These are phyloP conservation scores for Penicillium ucsense DNA, from an alignment of 495 filamentous ascomycete genomes.

Conservation along the genomic window DNA sequence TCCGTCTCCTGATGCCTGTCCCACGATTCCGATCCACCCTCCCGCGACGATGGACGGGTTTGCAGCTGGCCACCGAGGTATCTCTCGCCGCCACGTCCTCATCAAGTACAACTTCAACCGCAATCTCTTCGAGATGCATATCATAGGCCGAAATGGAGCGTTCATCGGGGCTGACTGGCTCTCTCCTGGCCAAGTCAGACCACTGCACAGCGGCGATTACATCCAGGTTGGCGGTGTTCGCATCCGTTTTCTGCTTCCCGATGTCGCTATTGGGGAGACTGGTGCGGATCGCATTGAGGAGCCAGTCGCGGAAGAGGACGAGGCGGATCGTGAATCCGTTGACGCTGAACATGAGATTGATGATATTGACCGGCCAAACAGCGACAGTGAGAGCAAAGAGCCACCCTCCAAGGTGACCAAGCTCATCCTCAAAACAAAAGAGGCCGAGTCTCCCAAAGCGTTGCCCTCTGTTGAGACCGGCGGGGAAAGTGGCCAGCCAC, in stretches of 20 bases:
- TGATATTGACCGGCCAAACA: slow-evolving; percentile 24
- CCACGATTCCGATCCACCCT: slow-evolving; percentile 74
- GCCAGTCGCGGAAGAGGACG: slow-evolving; percentile 36
- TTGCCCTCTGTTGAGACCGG: slow-evolving; percentile 25
- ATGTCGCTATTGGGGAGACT: slow-evolving; percentile 57
- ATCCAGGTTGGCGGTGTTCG: slow-evolving; percentile 74
- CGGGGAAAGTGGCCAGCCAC: slow-evolving; percentile 33
- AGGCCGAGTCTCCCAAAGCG: slow-evolving; percentile 17
- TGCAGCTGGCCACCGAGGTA: slow-evolving; percentile 53
- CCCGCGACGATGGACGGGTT: slow-evolving; percentile 52
- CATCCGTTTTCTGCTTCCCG: slow-evolving; percentile 65
- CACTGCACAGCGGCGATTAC: slow-evolving; percentile 59
- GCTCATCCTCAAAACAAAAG: slow-evolving; percentile 32
- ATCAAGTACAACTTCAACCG: slow-evolving; percentile 71
- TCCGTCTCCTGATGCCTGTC: slow-evolving; percentile 49
- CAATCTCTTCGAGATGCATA: slow-evolving; percentile 66
- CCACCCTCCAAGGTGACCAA: slow-evolving; percentile 27
- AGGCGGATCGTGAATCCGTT: slow-evolving; percentile 4
- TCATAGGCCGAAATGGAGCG: slow-evolving; percentile 77
- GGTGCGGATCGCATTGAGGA: slow-evolving; percentile 62
- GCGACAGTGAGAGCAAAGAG: slow-evolving; percentile 26
- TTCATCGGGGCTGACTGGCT: slow-evolving; percentile 71
- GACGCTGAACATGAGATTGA: slow-evolving; percentile 18
- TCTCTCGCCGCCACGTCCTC: slow-evolving; percentile 77
- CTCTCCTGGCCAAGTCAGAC: slow-evolving; percentile 48